Evolutionary conservation across 768 basidiomycete species (phyloP).

Genomic region (Cantharellus anzutake): DNA sequence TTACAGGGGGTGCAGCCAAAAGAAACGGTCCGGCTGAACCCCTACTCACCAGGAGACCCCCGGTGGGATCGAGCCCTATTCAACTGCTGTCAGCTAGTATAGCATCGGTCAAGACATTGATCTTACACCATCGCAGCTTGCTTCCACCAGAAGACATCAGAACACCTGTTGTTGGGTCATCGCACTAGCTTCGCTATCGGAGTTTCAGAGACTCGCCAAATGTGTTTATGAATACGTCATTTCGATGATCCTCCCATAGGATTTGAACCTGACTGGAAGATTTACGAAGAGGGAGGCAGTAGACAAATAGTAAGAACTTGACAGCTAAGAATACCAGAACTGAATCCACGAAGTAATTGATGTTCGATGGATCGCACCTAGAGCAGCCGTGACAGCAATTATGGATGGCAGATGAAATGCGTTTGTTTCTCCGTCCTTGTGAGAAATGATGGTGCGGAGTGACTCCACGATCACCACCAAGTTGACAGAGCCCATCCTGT

Average conservation of each 20-base stretch:
- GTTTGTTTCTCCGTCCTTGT: conserved; percentile 25
- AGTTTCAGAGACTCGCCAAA: conserved; percentile 29
- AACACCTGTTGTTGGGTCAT: conserved; percentile 28
- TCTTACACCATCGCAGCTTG: conserved; percentile 65
- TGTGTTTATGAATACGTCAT: conserved; percentile 72
- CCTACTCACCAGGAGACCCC: conserved; percentile 41
- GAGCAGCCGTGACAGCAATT: conserved; percentile 62
- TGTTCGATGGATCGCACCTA: conserved; percentile 31
- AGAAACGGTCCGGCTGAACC: too few relatives aligned
- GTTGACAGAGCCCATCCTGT: conserved; percentile 82
- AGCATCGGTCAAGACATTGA: conserved; percentile 13
- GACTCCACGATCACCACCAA: conserved; percentile 83
- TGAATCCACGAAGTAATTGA: conserved; percentile 1
- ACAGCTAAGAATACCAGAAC: conserved; percentile 29
- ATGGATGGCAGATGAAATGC: conserved; percentile 66
- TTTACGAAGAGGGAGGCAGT: conserved; percentile 59
- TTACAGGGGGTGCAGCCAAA: not conserved
- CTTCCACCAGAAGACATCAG: conserved; percentile 73
- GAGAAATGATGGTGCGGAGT: conserved; percentile 44
- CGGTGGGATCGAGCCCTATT: conserved; percentile 56
- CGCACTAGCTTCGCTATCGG: too few relatives aligned
- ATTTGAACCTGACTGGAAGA: conserved; percentile 82
- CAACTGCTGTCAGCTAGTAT: conserved; percentile 14
- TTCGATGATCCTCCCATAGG: conserved; percentile 95
- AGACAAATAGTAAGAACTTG: conserved; percentile 74